Base-by-base conservation (phyloP, 2,329 filamentous ascomycete species). In the Hymenoscyphus fructigenus region DNA sequence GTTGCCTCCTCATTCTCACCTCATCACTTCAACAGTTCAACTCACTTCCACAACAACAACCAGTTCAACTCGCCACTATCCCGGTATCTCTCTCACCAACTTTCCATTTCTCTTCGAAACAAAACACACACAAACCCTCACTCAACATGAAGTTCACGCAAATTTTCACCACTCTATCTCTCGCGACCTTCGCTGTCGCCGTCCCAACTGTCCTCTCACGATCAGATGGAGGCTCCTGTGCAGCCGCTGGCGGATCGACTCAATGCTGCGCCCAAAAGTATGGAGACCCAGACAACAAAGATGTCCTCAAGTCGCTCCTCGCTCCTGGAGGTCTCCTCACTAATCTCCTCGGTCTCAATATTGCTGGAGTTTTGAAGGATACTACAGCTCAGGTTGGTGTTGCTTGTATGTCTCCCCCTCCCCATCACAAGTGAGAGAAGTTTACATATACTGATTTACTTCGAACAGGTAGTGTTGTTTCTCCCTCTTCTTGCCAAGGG, bases 121-220 rank as follows among this genome's bases (percentile, higher is more conserved):
- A n/a, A n/a, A n/a, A n/a, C n/a, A n/a, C n/a, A n/a, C n/a, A n/a
- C n/a, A 29, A 26, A 15, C 32, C 29, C 23, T 12, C 9, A 32
- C 3, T 65, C 70, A 74, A 66, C 61, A 76, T 75, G 73, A 68
- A 71, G 41, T 67, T 75, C 67, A 67, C 63, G 38, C 65, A 63
- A 50, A 32, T 65, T 55, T 53, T 69, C 64, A 10, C 67, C 32
- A 41, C 69, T 47, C 50, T 75, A 50, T 68, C 75, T 57, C 56
- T 72, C 56, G 64, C 67, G 57, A 38, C 67, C 12, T 57, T 69
- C 36, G 63, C 67, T 47, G 56, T 71, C 28, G 73, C 73, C 14
- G 38, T 47, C n/a, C 69, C 71, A 20, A 38, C 60, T 10, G 58
- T 71, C 50, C 23, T 57, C 32, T 57, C 44, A 36, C 38, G 29